Conservation (phyloP, 192 early-diverging fungal species). For the Powellomyces hirtus region DNA sequence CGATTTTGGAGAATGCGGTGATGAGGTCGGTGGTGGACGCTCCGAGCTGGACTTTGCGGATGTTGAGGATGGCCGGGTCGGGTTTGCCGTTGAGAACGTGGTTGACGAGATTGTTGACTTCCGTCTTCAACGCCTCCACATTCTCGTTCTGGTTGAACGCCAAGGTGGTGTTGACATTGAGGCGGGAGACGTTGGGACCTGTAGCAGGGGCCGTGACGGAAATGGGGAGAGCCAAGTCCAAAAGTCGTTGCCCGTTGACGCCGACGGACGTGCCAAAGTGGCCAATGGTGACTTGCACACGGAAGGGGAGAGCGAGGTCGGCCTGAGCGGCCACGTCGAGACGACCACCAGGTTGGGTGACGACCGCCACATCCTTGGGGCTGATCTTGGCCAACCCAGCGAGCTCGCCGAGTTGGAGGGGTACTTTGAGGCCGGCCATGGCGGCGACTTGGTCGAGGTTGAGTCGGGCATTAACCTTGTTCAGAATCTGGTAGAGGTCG, state of each 20-base stretch:
- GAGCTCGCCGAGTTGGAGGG: slow-evolving; percentile 15
- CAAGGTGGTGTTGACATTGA: slow-evolving; percentile 8
- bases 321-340: slow-evolving; percentile 11
- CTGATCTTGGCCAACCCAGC: not conserved
- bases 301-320: slow-evolving; percentile 16
- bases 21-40: slow-evolving; percentile 14
- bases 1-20: slow-evolving; percentile 24
- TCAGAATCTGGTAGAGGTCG: slow-evolving; percentile 7
- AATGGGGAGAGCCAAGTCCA: slow-evolving; percentile 4
- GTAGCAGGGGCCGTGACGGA: not conserved
- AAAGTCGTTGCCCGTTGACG: not conserved
- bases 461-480: slow-evolving; percentile 22
- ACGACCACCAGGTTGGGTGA: not conserved
- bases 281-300: slow-evolving; percentile 8
- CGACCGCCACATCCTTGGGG: not conserved
- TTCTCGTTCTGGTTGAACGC: slow-evolving; percentile 14
- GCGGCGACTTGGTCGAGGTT: slow-evolving; percentile 10
- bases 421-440: slow-evolving; percentile 17
- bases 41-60: slow-evolving; percentile 19
- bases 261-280: slow-evolving; percentile 23
- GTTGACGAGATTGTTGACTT: slow-evolving; percentile 27
- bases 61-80: slow-evolving; percentile 2
- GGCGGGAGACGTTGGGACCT: not conserved
- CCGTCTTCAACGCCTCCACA: not conserved
- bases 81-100: slow-evolving; percentile 7